Percentiles rank a stretch among this genome's conserved stretches.
Evolutionary conservation across 352 stramenopile species (phyloP).

Genomic region (Hyaloperonospora arabidopsidis): DNA sequence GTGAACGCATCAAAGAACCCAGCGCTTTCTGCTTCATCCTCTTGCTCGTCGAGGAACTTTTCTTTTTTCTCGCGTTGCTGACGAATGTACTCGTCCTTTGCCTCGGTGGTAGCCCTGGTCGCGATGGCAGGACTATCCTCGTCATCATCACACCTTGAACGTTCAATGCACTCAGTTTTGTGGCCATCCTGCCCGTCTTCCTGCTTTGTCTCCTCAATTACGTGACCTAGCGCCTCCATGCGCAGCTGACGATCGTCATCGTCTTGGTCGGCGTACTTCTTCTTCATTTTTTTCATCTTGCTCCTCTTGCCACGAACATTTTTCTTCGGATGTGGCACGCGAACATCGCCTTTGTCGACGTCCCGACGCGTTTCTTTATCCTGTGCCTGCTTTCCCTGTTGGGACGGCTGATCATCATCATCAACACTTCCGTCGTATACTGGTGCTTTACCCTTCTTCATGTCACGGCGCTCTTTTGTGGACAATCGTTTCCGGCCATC

Average conservation of each 20-base stretch:
- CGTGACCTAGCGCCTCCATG: slow-evolving; percentile 86
- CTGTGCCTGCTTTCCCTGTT: slow-evolving; percentile 15
- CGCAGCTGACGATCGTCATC: slow-evolving; percentile 90
- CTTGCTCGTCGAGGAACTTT: slow-evolving; percentile 76
- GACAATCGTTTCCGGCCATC: slow-evolving; percentile 55
- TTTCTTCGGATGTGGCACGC: slow-evolving; percentile 20
- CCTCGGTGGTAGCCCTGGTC: slow-evolving; percentile 10
- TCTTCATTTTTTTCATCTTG: slow-evolving; percentile 93
- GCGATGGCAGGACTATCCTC: slow-evolving; percentile 2
- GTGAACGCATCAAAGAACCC: slow-evolving; percentile 86
- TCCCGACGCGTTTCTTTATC: slow-evolving; percentile 33
- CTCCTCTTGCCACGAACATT: slow-evolving; percentile 87
- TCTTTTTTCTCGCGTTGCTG: slow-evolving; percentile 78
- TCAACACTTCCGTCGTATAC: slow-evolving; percentile 13
- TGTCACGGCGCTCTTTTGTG: slow-evolving; percentile 66
- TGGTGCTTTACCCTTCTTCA: slow-evolving; percentile 60
- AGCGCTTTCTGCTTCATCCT: slow-evolving; percentile 63
- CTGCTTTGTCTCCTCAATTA: slow-evolving; percentile 30
- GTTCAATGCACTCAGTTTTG: slow-evolving; percentile 11
- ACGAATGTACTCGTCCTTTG: slow-evolving; percentile 55
- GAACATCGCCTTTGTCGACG: slow-evolving; percentile 26
- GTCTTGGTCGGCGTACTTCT: slow-evolving; percentile 96
- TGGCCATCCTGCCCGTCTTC: slow-evolving; percentile 17
- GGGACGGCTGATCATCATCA: slow-evolving; percentile 4
- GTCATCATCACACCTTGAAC: slow-evolving; percentile 16